Evolutionary conservation across 2,329 filamentous ascomycete species (phyloP).

Genomic region (Dactylellina cionopaga): DNA sequence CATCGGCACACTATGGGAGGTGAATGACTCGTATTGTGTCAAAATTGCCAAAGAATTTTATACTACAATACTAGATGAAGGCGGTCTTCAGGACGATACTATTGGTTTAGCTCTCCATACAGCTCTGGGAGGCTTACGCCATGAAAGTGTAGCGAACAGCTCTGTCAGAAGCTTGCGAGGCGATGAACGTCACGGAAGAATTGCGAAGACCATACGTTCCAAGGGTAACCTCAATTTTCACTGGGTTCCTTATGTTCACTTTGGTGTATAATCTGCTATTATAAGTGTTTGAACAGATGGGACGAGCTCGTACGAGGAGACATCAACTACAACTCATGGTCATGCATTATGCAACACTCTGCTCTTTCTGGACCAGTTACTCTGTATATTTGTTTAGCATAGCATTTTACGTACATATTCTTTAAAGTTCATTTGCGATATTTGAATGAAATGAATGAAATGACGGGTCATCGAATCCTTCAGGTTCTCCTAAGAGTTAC

Average conservation of each 20-base stretch:
- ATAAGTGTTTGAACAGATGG: background rate
- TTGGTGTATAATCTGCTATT: conserved; percentile 3
- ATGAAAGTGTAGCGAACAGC: background rate
- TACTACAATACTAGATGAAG: background rate
- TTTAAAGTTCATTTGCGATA: too few relatives aligned
- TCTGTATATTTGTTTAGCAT: too few relatives aligned
- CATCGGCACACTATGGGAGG: conserved; percentile 62
- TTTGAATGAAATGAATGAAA: too few relatives aligned
- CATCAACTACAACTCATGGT: too few relatives aligned
- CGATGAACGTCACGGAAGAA: background rate
- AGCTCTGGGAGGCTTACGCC: background rate
- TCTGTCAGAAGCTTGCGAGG: background rate
- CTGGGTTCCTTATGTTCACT: conserved; percentile 22
- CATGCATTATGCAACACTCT: too few relatives aligned
- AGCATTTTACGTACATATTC: too few relatives aligned
- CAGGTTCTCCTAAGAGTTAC: too few relatives aligned
- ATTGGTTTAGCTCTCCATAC: conserved; percentile 12
- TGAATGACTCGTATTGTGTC: conserved; percentile 55
- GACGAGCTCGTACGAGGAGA: too few relatives aligned
- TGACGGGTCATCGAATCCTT: too few relatives aligned
- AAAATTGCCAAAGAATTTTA: conserved; percentile 54
- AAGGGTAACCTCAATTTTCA: background rate
- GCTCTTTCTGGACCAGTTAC: too few relatives aligned
- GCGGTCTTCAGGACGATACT: background rate
- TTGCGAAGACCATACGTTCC: background rate